phyloP scores from a whole-genome alignment of 306 rosid genomes.

The Cucurbita maxima region DNA sequence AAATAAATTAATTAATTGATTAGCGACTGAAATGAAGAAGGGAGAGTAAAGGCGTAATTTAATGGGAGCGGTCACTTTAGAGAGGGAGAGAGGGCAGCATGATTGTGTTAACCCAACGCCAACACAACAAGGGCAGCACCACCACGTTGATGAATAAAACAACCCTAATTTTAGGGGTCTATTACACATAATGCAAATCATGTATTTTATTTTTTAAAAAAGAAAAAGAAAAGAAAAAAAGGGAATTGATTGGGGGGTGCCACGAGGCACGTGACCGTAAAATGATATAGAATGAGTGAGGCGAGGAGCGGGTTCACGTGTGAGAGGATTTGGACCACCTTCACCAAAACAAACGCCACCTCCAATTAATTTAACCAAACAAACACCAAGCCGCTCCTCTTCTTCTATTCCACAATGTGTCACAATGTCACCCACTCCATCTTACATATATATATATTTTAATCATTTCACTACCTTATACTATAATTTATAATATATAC shows the following conservation, averaged over 20 bases:
- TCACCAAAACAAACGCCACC: background rate
- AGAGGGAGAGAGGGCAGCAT: background rate
- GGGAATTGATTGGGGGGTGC: background rate
- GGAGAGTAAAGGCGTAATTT: too few species aligned
- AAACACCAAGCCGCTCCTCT: background rate
- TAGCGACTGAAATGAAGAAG: too few species aligned
- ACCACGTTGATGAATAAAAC: too few species aligned
- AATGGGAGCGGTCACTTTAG: background rate
- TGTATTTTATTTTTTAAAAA: background rate
- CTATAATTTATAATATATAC: background rate
- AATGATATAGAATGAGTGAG: background rate
- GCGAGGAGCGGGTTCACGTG: conserved; percentile 5
- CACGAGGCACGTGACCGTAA: background rate
- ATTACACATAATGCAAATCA: background rate
- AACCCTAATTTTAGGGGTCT: background rate
- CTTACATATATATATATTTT: too few species aligned
- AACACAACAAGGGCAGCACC: background rate
- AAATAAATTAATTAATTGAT: background rate
- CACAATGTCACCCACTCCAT: background rate
- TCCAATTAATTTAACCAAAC: background rate
- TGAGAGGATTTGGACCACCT: background rate
- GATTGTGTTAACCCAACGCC: background rate
- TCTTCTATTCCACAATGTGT: background rate
- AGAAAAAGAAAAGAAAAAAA: background rate
- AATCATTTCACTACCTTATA: background rate